These are phyloP conservation scores for Tranzscheliella williamsii DNA, from an alignment of 1,284 basidiomycete genomes.

Conservation along the genomic window DNA sequence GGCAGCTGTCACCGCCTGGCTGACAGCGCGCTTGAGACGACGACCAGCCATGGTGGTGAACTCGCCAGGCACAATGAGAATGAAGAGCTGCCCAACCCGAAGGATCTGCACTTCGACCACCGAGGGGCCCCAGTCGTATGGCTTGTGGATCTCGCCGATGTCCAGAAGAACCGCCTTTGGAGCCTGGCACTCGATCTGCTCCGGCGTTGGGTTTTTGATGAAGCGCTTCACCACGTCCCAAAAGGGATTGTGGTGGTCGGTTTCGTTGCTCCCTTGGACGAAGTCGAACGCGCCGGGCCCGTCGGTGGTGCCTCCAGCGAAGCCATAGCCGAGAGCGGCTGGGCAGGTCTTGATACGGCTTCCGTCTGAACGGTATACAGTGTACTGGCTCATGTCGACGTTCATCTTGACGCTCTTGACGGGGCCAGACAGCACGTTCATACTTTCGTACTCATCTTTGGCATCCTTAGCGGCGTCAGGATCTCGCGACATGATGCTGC, in stretches of 20 bases:
- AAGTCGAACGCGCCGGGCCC: constrained; percentile 82
- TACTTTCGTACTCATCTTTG: constrained; percentile 10
- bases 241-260: constrained; percentile 72
- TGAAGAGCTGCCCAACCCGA: constrained; percentile 76
- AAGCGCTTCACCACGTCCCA: constrained; percentile 72
- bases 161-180: constrained; percentile 75
- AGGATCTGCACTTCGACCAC: constrained; percentile 79
- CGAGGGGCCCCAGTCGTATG: constrained; percentile 76
- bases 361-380: constrained; percentile 71
- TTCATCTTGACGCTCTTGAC: constrained; percentile 50
- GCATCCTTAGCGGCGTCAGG: background rate
- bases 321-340: constrained; percentile 68
- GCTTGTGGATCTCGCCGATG: constrained; percentile 60
- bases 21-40: constrained; percentile 68
- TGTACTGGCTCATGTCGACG: constrained; percentile 71
- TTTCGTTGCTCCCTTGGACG: constrained; percentile 74
- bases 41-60: constrained; percentile 69
- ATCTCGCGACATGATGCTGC: constrained; percentile 21
- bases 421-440: constrained; percentile 16
- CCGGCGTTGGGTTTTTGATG: constrained; percentile 70
- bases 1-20: constrained; percentile 69
- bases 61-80: constrained; percentile 75
- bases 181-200: constrained; percentile 73
- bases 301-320: constrained; percentile 73
- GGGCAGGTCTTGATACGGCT: constrained; percentile 74